Evolutionary conservation across 768 basidiomycete genomes (phyloP).

Genomic region (Collybia sordida): DNA sequence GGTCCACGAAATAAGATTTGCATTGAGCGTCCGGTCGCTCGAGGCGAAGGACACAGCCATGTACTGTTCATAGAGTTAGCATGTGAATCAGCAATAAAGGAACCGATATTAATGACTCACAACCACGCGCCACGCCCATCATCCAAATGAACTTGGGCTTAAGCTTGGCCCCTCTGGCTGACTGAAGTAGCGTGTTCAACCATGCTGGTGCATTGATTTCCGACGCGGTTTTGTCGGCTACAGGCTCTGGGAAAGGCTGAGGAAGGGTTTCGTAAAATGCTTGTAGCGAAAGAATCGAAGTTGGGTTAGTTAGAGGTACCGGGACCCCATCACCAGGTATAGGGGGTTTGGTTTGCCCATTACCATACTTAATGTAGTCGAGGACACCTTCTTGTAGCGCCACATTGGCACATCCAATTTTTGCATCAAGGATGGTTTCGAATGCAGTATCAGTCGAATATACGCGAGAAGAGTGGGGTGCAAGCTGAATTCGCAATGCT

Average conservation of each 20-base stretch:
- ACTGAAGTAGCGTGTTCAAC: constrained; percentile 51
- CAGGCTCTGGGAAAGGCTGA: constrained; percentile 56
- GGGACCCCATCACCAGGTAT: background rate
- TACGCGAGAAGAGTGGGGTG: constrained; percentile 46
- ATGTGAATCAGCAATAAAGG: constrained; percentile 2
- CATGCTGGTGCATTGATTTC: constrained; percentile 57
- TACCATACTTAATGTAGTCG: constrained; percentile 57
- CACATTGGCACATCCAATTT: constrained; percentile 48
- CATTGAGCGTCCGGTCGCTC: constrained; percentile 46
- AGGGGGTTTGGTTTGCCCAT: constrained; percentile 44
- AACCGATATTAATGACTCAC: constrained; percentile 32
- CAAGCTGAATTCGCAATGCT: constrained; percentile 54
- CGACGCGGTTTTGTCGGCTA: constrained; percentile 41
- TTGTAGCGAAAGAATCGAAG: constrained; percentile 41
- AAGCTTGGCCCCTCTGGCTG: constrained; percentile 49
- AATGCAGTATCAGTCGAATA: constrained; percentile 51
- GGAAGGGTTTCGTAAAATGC: constrained; percentile 66
- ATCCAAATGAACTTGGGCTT: constrained; percentile 40
- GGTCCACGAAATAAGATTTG: constrained; percentile 62
- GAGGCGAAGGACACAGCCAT: constrained; percentile 64
- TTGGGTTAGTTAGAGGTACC: background rate
- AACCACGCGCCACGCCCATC: constrained; percentile 36
- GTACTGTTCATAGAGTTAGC: constrained; percentile 33
- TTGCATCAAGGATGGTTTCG: constrained; percentile 42
- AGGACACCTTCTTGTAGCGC: constrained; percentile 56